Base-by-base conservation (phyloP, 148 eudicot genomes). In the Silene uniflora region DNA sequence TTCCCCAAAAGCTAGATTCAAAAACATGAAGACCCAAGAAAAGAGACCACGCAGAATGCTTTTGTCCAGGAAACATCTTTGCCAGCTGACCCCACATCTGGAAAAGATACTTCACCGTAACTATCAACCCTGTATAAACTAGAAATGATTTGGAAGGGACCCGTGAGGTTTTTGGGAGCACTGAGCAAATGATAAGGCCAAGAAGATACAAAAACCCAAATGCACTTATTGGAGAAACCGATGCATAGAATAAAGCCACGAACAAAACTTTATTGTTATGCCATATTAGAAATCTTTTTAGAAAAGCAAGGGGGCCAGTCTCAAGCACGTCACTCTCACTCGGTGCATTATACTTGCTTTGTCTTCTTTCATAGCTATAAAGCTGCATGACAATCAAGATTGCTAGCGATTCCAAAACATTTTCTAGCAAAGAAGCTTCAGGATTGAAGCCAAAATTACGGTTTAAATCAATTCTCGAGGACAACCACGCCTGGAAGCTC, bases 301-400 rank as follows among this genome's bases (percentile, higher is more conserved):
- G 55, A 76, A 95, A 92, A 69, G 90, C 91, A 77, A 91, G 73
- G 44, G 82, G 39, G 62, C 97, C 98, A 42, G 86, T 64, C 74
- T 87, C 89, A 84, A 85, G 73, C 61, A 87, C 80, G 52, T 83
- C 85, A 69, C 76, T 75, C 58, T 88, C 86, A 82, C 79, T 86
- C 58, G 83, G 81, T 17, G 74, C 80, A 7, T 25, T 69, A 74
- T 74, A 75, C 79, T 86, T 92, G 92, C 91, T 95, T 81, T 95
- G 91, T 78, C 97, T 88, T 81, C 99, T 87, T 83, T 92, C 99
- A 55, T 95, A 95, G 84, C 97, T 95, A 81, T 92, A 95, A 74
- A 95, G 97, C 84, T 95, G 99, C 99, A 95, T 95, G 69, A 92
- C 99, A 79, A 92, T 86, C 85, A 92, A 78, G 71, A 92, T 82